A percentile compares a stretch with the other conserved stretches of the same genome.
Conservation (phyloP, 345 rosid species). For the Eucalyptus melliodora region DNA sequence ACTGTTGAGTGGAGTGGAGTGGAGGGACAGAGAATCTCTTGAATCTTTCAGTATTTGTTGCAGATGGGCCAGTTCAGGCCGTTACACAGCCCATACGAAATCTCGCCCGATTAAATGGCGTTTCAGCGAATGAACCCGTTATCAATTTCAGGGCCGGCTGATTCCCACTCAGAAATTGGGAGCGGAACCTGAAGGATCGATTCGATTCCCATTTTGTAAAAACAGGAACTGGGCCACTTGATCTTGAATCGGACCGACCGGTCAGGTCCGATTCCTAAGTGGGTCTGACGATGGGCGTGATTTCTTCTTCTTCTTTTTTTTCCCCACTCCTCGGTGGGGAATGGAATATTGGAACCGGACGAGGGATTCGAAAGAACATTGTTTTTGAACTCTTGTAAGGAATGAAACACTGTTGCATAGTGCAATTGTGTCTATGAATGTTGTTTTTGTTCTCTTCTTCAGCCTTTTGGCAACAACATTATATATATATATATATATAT, state of each 20-base stretch:
- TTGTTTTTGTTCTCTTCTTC: background rate
- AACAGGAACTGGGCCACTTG: no score
- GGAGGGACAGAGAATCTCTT: background rate
- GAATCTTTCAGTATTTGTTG: background rate
- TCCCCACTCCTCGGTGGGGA: background rate
- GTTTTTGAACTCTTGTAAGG: background rate
- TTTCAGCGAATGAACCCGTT: no score
- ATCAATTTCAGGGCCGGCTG: no score
- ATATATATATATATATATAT: rapidly evolving
- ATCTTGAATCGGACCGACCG: no score
- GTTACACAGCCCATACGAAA: background rate
- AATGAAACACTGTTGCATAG: background rate
- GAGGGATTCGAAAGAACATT: background rate
- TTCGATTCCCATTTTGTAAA: no score
- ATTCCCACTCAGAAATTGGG: no score
- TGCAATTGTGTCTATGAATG: background rate
- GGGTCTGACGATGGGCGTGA: rapidly evolving
- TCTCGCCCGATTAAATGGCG: no score
- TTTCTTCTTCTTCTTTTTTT: no score
- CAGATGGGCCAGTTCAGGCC: background rate
- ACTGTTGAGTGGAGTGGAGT: background rate
- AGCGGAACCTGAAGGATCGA: no score
- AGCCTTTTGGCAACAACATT: background rate
- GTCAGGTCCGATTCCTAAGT: no score
- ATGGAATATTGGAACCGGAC: no score